Conservation (phyloP, 768 basidiomycete species). For the Auricularia sp. region DNA sequence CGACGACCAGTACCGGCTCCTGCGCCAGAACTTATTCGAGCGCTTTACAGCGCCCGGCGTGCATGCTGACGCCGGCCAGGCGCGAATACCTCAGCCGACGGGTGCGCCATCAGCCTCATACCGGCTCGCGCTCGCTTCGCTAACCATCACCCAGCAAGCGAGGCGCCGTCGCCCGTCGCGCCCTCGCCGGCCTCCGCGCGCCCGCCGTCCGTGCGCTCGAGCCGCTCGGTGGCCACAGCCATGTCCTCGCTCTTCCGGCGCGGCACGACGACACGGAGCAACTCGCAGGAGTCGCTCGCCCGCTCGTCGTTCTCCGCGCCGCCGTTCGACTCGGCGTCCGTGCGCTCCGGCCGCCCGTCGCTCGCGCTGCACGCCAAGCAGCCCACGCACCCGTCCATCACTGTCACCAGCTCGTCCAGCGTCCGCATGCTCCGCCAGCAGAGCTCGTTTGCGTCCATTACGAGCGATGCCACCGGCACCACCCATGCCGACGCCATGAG, state of each 20-base stretch:
- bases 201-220: slow-evolving; percentile 44
- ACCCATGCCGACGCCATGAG: not conserved
- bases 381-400: not conserved
- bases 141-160: slow-evolving; percentile 7
- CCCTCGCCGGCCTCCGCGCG: slow-evolving; percentile 26
- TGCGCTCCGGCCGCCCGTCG: not conserved
- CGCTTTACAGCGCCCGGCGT: slow-evolving; percentile 52
- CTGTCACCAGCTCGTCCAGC: not conserved
- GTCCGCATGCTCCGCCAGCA: not conserved
- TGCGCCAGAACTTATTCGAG: slow-evolving; percentile 78
- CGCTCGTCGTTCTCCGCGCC: not conserved
- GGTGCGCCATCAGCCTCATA: not conserved
- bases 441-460: not conserved
- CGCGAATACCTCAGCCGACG: slow-evolving; percentile 34
- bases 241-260: slow-evolving; percentile 44
- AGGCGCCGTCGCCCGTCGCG: slow-evolving; percentile 5
- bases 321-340: not conserved
- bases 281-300: not conserved
- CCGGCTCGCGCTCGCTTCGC: not conserved
- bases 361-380: not conserved
- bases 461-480: not conserved
- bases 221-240: slow-evolving; percentile 40
- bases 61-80: slow-evolving; percentile 52
- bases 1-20: slow-evolving; percentile 76
- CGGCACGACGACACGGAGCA: slow-evolving; percentile 19